Conservation (phyloP, 2,329 filamentous ascomycete genomes). For the Aspergillus sp. region DNA sequence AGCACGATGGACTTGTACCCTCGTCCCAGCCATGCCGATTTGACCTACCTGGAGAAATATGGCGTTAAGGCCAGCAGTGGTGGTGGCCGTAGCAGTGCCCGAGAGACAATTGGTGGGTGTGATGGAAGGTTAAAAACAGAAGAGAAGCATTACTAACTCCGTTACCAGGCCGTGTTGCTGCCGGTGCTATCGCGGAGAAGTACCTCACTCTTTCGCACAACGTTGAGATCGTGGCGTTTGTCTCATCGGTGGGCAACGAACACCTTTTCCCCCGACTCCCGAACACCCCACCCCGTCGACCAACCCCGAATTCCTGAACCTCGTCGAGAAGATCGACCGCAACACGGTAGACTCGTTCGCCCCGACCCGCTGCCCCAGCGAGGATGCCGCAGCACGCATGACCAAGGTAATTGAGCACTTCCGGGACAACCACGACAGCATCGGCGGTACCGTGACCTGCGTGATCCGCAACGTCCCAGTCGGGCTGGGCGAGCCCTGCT, state of each 20-base stretch:
- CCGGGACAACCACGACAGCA: constrained; percentile 76
- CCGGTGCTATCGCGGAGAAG: constrained; percentile 89
- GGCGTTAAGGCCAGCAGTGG: constrained; percentile 87
- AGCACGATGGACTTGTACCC: constrained; percentile 90
- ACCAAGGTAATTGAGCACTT: constrained; percentile 72
- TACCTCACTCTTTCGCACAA: constrained; percentile 76
- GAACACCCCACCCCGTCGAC: constrained; percentile 64
- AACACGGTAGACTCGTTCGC: constrained; percentile 73
- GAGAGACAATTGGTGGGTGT: constrained; percentile 77
- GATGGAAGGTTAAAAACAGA: neutral
- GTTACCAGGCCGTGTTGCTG: constrained; percentile 67
- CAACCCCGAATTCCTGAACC: constrained; percentile 72
- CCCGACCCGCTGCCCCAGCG: constrained; percentile 82
- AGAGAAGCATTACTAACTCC: neutral
- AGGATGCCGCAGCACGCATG: constrained; percentile 64
- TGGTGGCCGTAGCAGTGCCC: constrained; percentile 83
- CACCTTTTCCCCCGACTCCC: constrained; percentile 68
- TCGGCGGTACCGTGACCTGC: constrained; percentile 91
- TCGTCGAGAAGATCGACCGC: constrained; percentile 69
- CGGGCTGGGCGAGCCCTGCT: constrained; percentile 87
- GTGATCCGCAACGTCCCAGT: constrained; percentile 81
- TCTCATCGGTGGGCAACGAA: constrained; percentile 75
- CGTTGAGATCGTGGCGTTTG: constrained; percentile 87
- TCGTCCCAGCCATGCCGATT: constrained; percentile 88
- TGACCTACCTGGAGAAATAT: constrained; percentile 96